Conservation (phyloP, 345 rosid species). For the Linum trigynum region DNA sequence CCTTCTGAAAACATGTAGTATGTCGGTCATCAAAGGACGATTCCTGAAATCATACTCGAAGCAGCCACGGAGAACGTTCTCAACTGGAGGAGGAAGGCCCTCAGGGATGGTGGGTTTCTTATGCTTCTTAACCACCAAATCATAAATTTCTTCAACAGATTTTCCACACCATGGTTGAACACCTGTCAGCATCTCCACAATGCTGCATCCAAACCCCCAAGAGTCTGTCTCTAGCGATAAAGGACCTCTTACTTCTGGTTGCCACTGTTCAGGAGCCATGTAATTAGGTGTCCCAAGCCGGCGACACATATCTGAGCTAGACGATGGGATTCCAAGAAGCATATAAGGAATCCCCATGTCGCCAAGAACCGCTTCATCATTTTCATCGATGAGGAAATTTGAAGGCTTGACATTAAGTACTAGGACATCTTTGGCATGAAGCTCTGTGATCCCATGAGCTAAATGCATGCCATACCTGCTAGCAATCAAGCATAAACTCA, state of each 20-base stretch:
- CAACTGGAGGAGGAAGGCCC: slow-evolving; percentile 66
- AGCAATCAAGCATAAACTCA: slow-evolving; percentile 10
- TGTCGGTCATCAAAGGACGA: slow-evolving; percentile 82
- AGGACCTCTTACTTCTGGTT: slow-evolving; percentile 81
- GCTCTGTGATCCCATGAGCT: slow-evolving; percentile 53
- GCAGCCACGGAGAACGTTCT: slow-evolving; percentile 72
- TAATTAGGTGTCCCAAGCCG: slow-evolving; percentile 86
- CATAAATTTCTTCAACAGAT: slow-evolving; percentile 52
- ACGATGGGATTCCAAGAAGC: slow-evolving; percentile 58
- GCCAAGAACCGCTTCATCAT: slow-evolving; percentile 59
- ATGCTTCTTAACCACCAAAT: slow-evolving; percentile 60
- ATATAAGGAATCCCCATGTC: slow-evolving; percentile 74
- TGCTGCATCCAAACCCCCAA: slow-evolving; percentile 92
- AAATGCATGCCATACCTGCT: slow-evolving; percentile 67
- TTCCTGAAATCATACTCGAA: slow-evolving; percentile 77
- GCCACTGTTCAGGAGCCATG: slow-evolving; percentile 99
- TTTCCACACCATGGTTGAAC: slow-evolving; percentile 72
- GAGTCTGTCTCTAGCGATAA: slow-evolving; percentile 80
- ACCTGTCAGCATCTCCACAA: slow-evolving; percentile 90
- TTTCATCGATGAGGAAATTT: slow-evolving; percentile 63
- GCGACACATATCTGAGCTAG: slow-evolving; percentile 50
- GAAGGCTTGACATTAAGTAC: slow-evolving; percentile 75
- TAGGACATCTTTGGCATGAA: slow-evolving; percentile 62
- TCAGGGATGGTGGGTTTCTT: slow-evolving; percentile 57
- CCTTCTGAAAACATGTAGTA: slow-evolving; percentile 59